Conservation (phyloP, 2,329 filamentous ascomycete species). For the Alternaria consortialis region DNA sequence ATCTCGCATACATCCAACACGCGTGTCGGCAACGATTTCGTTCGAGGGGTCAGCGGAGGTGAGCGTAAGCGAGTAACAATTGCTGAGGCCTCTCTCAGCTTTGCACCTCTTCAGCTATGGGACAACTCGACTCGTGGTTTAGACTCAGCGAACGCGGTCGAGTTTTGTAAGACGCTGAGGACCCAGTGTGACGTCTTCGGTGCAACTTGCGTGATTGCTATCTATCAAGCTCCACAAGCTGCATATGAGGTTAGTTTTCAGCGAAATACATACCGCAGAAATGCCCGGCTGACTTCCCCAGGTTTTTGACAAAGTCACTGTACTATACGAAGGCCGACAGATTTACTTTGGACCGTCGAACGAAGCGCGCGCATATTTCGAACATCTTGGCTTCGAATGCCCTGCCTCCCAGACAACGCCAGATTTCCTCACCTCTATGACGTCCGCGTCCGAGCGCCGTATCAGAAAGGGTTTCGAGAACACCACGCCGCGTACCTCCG, state of each 20-base stretch:
- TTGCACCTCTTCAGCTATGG: constrained; percentile 70
- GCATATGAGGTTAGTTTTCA: constrained; percentile 64
- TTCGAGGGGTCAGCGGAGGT: constrained; percentile 75
- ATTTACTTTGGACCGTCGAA: constrained; percentile 72
- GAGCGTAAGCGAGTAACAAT: constrained; percentile 57
- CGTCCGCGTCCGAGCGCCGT: constrained; percentile 49
- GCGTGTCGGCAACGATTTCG: constrained; percentile 73
- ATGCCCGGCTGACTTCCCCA: background rate
- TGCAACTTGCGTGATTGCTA: constrained; percentile 47
- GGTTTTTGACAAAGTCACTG: constrained; percentile 29
- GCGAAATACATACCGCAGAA: constrained; percentile 36
- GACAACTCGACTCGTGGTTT: constrained; percentile 76
- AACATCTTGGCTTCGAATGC: constrained; percentile 69
- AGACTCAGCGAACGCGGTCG: constrained; percentile 74
- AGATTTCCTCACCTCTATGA: constrained; percentile 79
- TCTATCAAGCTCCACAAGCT: constrained; percentile 61
- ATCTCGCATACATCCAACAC: constrained; percentile 76
- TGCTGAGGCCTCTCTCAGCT: constrained; percentile 53
- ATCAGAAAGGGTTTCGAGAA: constrained; percentile 51
- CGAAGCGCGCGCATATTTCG: constrained; percentile 72
- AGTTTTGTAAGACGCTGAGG: constrained; percentile 67
- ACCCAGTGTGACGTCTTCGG: constrained; percentile 66
- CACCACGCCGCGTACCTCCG: constrained; percentile 52
- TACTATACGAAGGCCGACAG: constrained; percentile 67
- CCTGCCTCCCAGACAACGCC: constrained; percentile 66